phyloP scores from a whole-genome alignment of 2,329 filamentous ascomycete genomes.

The Penicillium sp. region DNA sequence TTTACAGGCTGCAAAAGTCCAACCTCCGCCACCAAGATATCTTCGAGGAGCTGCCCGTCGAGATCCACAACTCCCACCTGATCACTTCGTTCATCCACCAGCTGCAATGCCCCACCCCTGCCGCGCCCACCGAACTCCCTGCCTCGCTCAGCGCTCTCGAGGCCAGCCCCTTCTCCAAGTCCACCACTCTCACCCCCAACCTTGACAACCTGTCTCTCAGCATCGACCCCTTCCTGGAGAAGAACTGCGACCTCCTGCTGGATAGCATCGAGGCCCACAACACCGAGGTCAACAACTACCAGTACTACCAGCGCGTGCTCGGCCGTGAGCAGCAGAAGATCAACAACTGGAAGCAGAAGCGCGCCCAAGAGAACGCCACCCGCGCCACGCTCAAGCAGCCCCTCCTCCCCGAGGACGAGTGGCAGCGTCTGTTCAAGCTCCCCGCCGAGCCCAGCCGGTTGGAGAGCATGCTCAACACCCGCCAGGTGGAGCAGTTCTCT shows the following conservation, averaged over 20 bases:
- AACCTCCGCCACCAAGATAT: constrained; percentile 94
- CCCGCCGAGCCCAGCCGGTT: constrained; percentile 91
- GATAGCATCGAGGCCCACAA: constrained; percentile 98
- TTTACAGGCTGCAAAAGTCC: constrained; percentile 84
- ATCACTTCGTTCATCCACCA: constrained; percentile 95
- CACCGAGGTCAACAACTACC: constrained; percentile 98
- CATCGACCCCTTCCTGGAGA: constrained; percentile 97
- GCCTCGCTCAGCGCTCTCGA: constrained; percentile 78
- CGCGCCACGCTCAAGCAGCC: constrained; percentile 85
- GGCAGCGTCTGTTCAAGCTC: constrained; percentile 97
- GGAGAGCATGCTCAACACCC: constrained; percentile 91
- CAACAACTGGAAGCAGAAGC: constrained; percentile 93
- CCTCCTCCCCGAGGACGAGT: constrained; percentile 92
- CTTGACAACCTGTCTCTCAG: constrained; percentile 88
- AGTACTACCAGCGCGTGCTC: constrained; percentile 93
- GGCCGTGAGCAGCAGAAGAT: constrained; percentile 96
- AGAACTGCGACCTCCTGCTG: constrained; percentile 93
- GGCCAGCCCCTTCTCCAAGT: constrained; percentile 64
- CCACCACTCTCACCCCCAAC: constrained; percentile 78
- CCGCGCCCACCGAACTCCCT: constrained; percentile 75
- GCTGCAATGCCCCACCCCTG: constrained; percentile 71
- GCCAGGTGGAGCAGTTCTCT: constrained; percentile 97
- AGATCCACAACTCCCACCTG: constrained; percentile 95
- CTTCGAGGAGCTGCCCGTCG: constrained; percentile 84
- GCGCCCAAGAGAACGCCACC: constrained; percentile 91